Evolutionary conservation across 768 basidiomycete species (phyloP).

Genomic region (Suillus fuscotomentosus): DNA sequence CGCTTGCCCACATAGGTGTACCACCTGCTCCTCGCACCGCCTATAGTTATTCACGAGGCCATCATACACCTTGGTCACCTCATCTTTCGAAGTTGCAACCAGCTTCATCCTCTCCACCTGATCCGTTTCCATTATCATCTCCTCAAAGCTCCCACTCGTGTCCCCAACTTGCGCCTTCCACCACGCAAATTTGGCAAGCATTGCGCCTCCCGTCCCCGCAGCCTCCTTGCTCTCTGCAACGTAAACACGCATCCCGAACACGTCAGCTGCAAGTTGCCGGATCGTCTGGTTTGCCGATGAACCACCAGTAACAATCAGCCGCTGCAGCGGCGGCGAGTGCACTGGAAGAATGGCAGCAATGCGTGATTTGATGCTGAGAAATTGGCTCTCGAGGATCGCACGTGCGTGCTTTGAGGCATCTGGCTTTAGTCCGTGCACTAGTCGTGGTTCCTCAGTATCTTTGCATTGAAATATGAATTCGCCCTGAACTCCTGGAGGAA

Average conservation of each 20-base stretch:
- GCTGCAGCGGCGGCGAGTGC: constrained; percentile 48
- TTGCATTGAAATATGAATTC: constrained; percentile 56
- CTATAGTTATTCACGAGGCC: constrained; percentile 51
- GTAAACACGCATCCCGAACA: constrained; percentile 77
- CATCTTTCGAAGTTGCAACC: constrained; percentile 56
- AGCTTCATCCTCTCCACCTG: constrained; percentile 53
- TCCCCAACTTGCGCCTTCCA: constrained; percentile 49
- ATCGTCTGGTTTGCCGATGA: constrained; percentile 73
- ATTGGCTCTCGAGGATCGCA: constrained; percentile 81
- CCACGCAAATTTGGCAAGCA: constrained; percentile 71
- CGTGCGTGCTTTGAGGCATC: constrained; percentile 52
- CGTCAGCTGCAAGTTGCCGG: constrained; percentile 71
- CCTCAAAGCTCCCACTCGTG: constrained; percentile 52
- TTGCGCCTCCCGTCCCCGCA: constrained; percentile 68
- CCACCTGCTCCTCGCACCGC: constrained; percentile 53
- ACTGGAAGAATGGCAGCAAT: constrained; percentile 65
- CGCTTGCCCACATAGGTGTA: constrained; percentile 22
- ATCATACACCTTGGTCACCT: constrained; percentile 50
- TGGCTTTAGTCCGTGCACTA: constrained; percentile 36
- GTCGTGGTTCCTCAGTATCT: constrained; percentile 24
- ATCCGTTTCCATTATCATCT: constrained; percentile 47
- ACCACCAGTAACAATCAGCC: constrained; percentile 79
- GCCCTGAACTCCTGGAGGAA: constrained; percentile 76
- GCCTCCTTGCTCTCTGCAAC: constrained; percentile 67
- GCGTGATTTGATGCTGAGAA: constrained; percentile 76